These are phyloP conservation scores for Curvularia eragrostidis DNA, from an alignment of 2,329 filamentous ascomycete species.

Conservation along the genomic window DNA sequence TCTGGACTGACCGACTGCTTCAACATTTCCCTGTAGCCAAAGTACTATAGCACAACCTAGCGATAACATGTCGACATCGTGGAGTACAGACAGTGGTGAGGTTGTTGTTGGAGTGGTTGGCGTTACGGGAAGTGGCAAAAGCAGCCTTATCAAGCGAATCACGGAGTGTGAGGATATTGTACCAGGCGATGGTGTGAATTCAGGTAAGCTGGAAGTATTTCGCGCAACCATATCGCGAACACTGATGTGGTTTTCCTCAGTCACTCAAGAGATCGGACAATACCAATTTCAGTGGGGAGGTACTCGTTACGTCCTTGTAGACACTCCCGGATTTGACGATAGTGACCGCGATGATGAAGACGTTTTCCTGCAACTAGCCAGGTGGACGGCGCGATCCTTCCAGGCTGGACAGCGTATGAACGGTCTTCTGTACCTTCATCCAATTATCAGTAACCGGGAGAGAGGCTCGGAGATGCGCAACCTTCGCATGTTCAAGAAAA, in stretches of 20 bases:
- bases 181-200: not conserved
- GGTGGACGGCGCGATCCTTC: not conserved
- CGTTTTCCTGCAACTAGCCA: not conserved
- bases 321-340: not conserved
- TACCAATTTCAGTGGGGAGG: not conserved
- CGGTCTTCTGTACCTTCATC: not conserved
- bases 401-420: not conserved
- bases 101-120: not conserved
- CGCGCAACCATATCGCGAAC: not conserved
- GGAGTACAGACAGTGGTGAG: not conserved
- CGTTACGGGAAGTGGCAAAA: not conserved
- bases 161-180: not conserved
- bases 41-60: too few relatives aligned
- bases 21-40: not conserved
- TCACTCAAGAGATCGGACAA: not conserved
- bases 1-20: too few relatives aligned
- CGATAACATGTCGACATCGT: not conserved
- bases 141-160: not conserved
- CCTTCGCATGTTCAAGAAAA: not conserved
- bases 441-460: not conserved
- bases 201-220: not conserved
- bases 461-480: not conserved
- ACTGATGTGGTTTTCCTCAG: not conserved
- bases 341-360: not conserved
- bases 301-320: not conserved